Evolutionary conservation across 2,329 filamentous ascomycete genomes (phyloP), one percentile per base, ranked within the genome.

Genomic region (Sclerotinia sclerotiorum): DNA sequence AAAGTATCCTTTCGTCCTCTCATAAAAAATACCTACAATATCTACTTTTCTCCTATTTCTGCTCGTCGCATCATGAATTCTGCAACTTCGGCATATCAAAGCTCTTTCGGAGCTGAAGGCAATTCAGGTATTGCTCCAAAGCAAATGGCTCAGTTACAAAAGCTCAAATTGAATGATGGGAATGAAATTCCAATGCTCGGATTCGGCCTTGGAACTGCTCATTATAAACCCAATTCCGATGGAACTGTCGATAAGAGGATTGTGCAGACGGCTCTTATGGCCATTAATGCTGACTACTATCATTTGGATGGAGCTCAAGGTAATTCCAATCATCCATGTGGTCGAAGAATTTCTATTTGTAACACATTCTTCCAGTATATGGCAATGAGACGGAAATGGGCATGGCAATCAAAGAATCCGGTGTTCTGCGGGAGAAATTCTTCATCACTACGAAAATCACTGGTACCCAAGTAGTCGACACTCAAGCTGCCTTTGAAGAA

Each of bases 41-140:
- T 51, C 13, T 1, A 24, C n/a, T 39, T 32, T 17, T 51, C 17
- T 48, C 7, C 19, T 11, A 2, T 46, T 66, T 32, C 19, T 7
- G 17, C 46, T 65, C 51, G 77, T 67, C 4, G 84, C 46, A 54
- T 61, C 1, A 67, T 84, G 82, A 79, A 81, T 73, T 84, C 83
- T 7, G 79, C 79, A 64, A 76, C 78, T 10, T 74, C 80, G 17
- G 72, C 77, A 32, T 81, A 78, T 63, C 75, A 77, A 69, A 70
- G 71, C 7, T 70, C 70, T 21, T 73, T 70, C 54, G 69, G 68
- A 60, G 66, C 67, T 15, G 68, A 70, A 39, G 71, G 71, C 24
- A 82, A 88, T 72, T 84, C 85, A 68, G 90, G 88, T 70, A 91
- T 94, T 75, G 92, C 96, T 75, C 92, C 97, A 79, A 93, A 90